phyloP scores from a whole-genome alignment of 176 grass and related monocot species.

The Rhynchospora tenuis region DNA sequence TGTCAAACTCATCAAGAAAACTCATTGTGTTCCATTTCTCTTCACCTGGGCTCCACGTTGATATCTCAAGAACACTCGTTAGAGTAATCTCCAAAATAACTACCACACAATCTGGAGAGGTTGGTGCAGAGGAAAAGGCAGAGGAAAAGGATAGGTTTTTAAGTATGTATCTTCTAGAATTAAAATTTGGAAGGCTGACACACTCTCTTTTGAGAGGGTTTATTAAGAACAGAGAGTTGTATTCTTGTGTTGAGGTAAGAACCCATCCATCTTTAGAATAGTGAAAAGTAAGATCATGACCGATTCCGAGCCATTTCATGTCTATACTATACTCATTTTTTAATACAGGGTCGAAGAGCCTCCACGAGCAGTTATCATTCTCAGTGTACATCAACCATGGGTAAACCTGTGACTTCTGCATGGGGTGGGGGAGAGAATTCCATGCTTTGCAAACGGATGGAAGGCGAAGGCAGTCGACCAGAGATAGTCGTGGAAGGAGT shows the following conservation, averaged over 20 bases:
- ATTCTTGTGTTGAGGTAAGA: neutral
- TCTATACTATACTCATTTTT: slow-evolving; percentile 2
- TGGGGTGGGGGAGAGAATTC: neutral
- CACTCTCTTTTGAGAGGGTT: slow-evolving; percentile 11
- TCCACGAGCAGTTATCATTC: slow-evolving; percentile 1
- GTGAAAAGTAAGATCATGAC: neutral
- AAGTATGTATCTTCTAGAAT: neutral
- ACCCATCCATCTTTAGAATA: slow-evolving; percentile 28
- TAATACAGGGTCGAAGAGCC: slow-evolving; percentile 18
- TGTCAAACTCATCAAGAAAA: neutral
- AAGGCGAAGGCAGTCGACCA: slow-evolving; percentile 9
- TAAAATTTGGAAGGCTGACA: neutral
- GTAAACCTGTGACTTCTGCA: neutral
- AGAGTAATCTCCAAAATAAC: neutral
- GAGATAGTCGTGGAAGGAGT: neutral
- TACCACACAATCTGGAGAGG: slow-evolving; percentile 1
- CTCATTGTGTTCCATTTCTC: neutral
- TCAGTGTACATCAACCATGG: slow-evolving; percentile 21
- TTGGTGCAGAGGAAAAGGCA: neutral
- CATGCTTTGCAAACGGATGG: slow-evolving; percentile 25
- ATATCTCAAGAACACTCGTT: neutral
- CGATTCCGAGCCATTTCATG: neutral
- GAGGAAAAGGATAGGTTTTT: neutral
- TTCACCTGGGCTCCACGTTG: slow-evolving; percentile 1
- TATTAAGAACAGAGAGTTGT: neutral